Conservation (phyloP, 2,329 filamentous ascomycete species). For the Purpureocillium lavendulum region DNA sequence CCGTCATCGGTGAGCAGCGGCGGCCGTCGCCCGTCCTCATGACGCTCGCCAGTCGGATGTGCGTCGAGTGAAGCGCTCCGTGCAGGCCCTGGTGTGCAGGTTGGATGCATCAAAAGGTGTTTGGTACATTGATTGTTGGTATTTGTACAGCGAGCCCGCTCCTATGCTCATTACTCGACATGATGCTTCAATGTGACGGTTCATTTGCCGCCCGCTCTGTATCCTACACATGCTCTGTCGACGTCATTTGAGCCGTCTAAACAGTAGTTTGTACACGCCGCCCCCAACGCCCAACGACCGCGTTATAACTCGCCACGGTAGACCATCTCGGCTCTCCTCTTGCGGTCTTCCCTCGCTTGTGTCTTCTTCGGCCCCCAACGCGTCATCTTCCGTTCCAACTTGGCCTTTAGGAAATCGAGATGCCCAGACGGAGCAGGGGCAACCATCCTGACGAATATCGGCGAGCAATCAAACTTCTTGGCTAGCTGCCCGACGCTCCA, state of each 20-base stretch:
- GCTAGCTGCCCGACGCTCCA: slow-evolving; percentile 49
- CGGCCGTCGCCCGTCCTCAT: too few relatives aligned
- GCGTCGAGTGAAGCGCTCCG: not conserved
- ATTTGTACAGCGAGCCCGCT: slow-evolving; percentile 1
- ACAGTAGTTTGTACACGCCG: slow-evolving; percentile 1
- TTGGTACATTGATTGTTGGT: not conserved
- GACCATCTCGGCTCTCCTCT: slow-evolving; percentile 44
- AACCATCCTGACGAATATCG: slow-evolving; percentile 50
- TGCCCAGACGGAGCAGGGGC: slow-evolving; percentile 41
- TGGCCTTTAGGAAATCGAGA: slow-evolving; percentile 32
- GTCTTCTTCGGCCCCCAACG: slow-evolving; percentile 49
- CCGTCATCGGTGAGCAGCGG: not conserved
- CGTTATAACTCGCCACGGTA: slow-evolving; percentile 41
- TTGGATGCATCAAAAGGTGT: not conserved
- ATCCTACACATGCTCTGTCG: slow-evolving; percentile 2
- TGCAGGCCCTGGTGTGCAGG: not conserved
- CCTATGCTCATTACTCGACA: too few relatives aligned
- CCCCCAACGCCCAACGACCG: not conserved
- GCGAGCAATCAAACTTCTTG: slow-evolving; percentile 45
- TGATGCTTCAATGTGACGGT: too few relatives aligned
- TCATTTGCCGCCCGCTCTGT: not conserved
- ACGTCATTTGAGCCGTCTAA: not conserved
- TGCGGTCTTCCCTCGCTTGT: slow-evolving; percentile 46
- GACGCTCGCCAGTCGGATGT: too few relatives aligned
- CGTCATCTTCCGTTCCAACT: slow-evolving; percentile 39